These are phyloP conservation scores for Rhizopus delemar DNA, from an alignment of 371 early-diverging fungal species.

Conservation along the genomic window DNA sequence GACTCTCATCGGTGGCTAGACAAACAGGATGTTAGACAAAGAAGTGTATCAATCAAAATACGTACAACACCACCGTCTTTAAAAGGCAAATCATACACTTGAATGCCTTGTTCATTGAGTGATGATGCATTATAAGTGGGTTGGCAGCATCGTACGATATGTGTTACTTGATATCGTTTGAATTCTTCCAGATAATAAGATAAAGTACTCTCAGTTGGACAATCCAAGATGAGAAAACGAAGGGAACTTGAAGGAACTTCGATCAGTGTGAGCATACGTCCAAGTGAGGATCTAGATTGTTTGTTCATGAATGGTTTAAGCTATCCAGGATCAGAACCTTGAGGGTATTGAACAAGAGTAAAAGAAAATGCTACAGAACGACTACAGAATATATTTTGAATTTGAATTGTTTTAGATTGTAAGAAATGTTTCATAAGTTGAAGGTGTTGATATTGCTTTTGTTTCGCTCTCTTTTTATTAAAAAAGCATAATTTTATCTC, in stretches of 20 bases:
- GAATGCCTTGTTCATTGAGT: slow-evolving; percentile 60
- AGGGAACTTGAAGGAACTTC: slow-evolving; percentile 50
- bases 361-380: slow-evolving; percentile 18
- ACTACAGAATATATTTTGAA: slow-evolving; percentile 28
- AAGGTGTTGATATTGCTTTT: not conserved
- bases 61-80: slow-evolving; percentile 70
- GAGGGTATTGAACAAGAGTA: slow-evolving; percentile 24
- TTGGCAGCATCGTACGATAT: slow-evolving; percentile 89
- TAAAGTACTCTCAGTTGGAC: slow-evolving; percentile 81
- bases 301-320: slow-evolving; percentile 14
- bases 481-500: no score
- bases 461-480: no score
- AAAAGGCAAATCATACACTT: slow-evolving; percentile 81
- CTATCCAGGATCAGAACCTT: slow-evolving; percentile 31
- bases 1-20: no score
- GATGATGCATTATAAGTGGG: slow-evolving; percentile 74
- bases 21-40: no score
- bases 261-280: slow-evolving; percentile 62
- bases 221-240: slow-evolving; percentile 86
- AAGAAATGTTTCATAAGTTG: slow-evolving; percentile 25
- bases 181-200: slow-evolving; percentile 76
- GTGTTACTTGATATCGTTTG: slow-evolving; percentile 71
- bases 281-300: slow-evolving; percentile 45
- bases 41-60: no score
- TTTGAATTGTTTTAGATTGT: slow-evolving; percentile 12